A percentile compares a stretch with the other conserved stretches of the same genome.
phyloP scores from a whole-genome alignment of 1,284 basidiomycete genomes.

The Cyathus pygmaeus region DNA sequence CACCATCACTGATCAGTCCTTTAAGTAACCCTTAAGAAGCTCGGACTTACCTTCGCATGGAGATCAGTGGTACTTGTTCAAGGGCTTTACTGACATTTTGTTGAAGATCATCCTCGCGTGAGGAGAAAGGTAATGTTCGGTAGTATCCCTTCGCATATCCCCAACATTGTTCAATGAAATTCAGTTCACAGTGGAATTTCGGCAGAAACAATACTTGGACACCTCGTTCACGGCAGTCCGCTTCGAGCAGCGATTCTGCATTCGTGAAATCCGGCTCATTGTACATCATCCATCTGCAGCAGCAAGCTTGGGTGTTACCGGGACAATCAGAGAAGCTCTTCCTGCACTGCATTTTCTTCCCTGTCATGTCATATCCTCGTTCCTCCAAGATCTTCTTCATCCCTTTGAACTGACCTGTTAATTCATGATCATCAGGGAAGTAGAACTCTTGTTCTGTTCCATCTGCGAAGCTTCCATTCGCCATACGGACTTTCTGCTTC shows the following conservation, averaged over 20 bases:
- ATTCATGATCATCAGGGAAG: conserved; percentile 36
- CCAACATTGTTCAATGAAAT: conserved; percentile 37
- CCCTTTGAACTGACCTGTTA: conserved; percentile 44
- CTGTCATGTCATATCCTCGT: conserved; percentile 14
- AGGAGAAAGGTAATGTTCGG: conserved; percentile 15
- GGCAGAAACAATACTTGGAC: conserved; percentile 32
- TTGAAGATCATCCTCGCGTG: conserved; percentile 23
- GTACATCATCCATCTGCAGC: conserved; percentile 34
- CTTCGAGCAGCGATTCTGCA: conserved; percentile 31
- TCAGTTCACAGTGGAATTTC: conserved; percentile 41
- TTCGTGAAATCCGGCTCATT: conserved; percentile 40
- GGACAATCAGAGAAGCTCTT: conserved; percentile 19
- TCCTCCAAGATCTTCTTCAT: conserved; percentile 45
- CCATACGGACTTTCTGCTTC: conserved; percentile 43
- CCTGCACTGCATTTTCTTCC: conserved; percentile 17
- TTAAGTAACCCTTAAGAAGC: no score
- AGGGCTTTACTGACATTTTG: conserved; percentile 17
- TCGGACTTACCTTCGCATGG: conserved; percentile 13
- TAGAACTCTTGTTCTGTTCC: conserved; percentile 45
- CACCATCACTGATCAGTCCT: no score
- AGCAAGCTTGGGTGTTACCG: conserved; percentile 19
- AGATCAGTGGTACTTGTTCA: conserved; percentile 10
- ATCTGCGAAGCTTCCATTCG: conserved; percentile 27
- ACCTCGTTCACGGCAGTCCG: conserved; percentile 14
- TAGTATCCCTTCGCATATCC: conserved; percentile 36